phyloP scores from a whole-genome alignment of 2,329 filamentous ascomycete species.

The Sporothrix mexicana region DNA sequence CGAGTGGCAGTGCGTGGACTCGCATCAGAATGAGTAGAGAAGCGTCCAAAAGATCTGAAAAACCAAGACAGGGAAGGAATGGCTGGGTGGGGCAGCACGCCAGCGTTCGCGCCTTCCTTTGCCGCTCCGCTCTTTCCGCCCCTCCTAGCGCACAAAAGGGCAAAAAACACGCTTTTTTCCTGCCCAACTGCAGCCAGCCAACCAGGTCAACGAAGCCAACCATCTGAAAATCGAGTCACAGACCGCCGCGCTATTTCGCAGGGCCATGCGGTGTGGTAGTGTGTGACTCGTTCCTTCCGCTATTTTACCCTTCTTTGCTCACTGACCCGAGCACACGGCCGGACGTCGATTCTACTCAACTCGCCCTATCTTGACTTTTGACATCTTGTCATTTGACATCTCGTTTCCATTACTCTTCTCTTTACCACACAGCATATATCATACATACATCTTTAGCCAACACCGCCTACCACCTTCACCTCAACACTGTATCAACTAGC shows the following conservation, averaged over 20 bases:
- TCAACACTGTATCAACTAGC: not conserved
- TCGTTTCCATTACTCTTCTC: not conserved
- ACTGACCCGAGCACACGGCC: not conserved
- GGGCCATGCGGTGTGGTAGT: slow-evolving; percentile 3
- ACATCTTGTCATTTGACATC: not conserved
- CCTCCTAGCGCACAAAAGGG: slow-evolving; percentile 2
- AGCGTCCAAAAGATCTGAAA: not conserved
- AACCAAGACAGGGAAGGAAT: slow-evolving; percentile 25
- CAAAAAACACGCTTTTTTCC: not conserved
- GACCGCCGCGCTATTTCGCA: slow-evolving; percentile 12
- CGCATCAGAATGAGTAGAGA: slow-evolving; percentile 20
- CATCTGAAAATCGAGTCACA: slow-evolving; percentile 28
- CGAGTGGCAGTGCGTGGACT: slow-evolving; percentile 14
- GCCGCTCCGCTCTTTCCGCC: slow-evolving; percentile 34
- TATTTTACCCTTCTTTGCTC: slow-evolving; percentile 9
- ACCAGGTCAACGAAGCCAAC: not conserved
- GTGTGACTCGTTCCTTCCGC: slow-evolving; percentile 21
- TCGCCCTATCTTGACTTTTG: not conserved
- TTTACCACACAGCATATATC: not conserved
- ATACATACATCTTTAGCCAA: not conserved
- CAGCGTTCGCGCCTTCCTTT: slow-evolving; percentile 28
- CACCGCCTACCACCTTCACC: not conserved
- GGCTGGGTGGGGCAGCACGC: slow-evolving; percentile 27
- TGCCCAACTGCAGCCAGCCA: slow-evolving; percentile 19
- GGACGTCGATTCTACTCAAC: not conserved